These are phyloP conservation scores for Eimeria brunetti DNA, from an alignment of 169 alveolate species.

Conservation along the genomic window DNA sequence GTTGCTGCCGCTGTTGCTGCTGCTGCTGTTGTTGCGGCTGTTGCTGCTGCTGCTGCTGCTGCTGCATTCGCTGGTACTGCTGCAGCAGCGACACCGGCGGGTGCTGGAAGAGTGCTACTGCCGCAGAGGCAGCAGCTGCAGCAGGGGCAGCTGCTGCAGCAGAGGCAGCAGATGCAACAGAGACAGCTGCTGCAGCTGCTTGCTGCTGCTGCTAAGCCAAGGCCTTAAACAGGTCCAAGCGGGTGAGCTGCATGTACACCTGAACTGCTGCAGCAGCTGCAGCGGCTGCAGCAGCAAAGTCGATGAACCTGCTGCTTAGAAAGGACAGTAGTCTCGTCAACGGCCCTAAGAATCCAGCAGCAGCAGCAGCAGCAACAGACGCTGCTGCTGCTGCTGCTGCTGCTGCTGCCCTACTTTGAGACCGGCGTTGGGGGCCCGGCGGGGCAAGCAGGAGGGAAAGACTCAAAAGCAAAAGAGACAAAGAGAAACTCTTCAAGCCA, in stretches of 20 bases:
- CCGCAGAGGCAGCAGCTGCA: too few relatives aligned
- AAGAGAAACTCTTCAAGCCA: too few relatives aligned
- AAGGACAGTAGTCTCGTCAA: background rate
- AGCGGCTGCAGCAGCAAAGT: background rate
- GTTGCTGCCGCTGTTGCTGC: conserved; percentile 18
- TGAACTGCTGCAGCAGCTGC: too few relatives aligned
- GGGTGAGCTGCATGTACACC: conserved; percentile 19
- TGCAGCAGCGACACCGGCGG: too few relatives aligned
- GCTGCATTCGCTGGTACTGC: too few relatives aligned
- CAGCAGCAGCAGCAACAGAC: background rate
- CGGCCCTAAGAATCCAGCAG: too few relatives aligned
- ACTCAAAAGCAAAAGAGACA: too few relatives aligned
- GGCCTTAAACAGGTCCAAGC: background rate
- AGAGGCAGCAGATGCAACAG: too few relatives aligned
- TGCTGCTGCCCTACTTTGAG: background rate
- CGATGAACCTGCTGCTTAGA: background rate
- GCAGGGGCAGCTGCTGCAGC: too few relatives aligned
- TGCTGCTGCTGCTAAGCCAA: background rate
- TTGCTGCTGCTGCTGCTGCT: background rate
- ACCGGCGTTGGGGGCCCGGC: background rate
- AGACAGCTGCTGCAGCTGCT: background rate
- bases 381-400: conserved; percentile 23
- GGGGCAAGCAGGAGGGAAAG: background rate
- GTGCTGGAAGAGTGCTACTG: too few relatives aligned
- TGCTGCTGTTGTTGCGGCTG: conserved; percentile 8